phyloP scores from a whole-genome alignment of 768 basidiomycete genomes.

The Boletus edulis region DNA sequence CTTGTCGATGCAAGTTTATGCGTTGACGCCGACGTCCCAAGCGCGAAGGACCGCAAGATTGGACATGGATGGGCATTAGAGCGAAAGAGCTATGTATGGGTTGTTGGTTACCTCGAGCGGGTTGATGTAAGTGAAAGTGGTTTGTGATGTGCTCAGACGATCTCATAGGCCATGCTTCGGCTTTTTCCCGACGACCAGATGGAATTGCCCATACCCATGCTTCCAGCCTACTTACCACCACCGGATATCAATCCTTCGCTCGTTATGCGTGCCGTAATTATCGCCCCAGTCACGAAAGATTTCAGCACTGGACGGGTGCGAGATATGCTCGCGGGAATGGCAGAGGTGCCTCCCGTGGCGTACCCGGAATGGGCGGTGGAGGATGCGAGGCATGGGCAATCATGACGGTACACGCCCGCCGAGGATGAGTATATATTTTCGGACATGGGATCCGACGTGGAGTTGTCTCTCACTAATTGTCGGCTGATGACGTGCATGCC shows the following conservation, averaged over 20 bases:
- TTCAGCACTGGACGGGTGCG: conserved; percentile 36
- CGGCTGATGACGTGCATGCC: conserved; percentile 20
- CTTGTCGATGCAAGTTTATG: conserved; percentile 58
- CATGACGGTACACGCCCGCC: neutral
- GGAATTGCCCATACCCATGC: conserved; percentile 39
- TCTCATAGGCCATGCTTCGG: conserved; percentile 15
- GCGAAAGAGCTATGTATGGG: conserved; percentile 48
- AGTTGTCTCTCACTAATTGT: conserved; percentile 6
- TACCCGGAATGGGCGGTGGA: conserved; percentile 21
- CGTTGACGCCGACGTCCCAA: conserved; percentile 34
- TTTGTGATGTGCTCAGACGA: conserved; percentile 4
- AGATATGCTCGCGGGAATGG: conserved; percentile 23
- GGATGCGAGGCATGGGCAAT: neutral
- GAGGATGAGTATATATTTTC: conserved; percentile 6
- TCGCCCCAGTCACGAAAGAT: conserved; percentile 43
- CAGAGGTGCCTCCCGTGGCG: conserved; percentile 10
- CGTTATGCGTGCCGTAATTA: conserved; percentile 53
- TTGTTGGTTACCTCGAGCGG: conserved; percentile 57
- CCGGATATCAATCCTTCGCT: conserved; percentile 43
- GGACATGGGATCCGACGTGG: conserved; percentile 17
- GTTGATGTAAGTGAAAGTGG: conserved; percentile 36
- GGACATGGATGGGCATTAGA: conserved; percentile 50
- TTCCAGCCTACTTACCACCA: conserved; percentile 40
- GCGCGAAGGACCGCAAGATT: conserved; percentile 9
- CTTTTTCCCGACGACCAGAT: conserved; percentile 28